Conservation (phyloP, 192 early-diverging fungal species). For the Linnemannia exigua region DNA sequence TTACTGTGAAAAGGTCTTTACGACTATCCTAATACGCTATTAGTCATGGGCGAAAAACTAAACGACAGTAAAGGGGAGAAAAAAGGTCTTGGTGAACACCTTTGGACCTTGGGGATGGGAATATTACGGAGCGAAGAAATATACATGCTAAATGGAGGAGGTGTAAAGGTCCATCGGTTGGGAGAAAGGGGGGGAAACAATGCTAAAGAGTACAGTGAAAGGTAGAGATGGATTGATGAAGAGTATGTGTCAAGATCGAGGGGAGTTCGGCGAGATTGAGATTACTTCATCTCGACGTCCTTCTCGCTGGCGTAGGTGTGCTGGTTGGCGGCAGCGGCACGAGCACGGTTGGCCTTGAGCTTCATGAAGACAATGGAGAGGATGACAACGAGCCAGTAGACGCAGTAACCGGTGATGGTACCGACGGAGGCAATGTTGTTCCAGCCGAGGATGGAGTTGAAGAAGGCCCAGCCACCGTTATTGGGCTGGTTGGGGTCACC, state of each 20-base stretch:
- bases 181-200: background rate
- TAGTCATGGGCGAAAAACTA: background rate
- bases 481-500: constrained; percentile 69
- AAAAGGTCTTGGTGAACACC: constrained; percentile 4
- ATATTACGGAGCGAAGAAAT: constrained; percentile 30
- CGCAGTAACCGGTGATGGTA: constrained; percentile 80
- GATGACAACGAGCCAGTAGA: constrained; percentile 81
- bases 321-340: constrained; percentile 15
- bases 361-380: constrained; percentile 65
- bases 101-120: background rate
- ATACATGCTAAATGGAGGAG: constrained; percentile 20
- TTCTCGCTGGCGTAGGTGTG: constrained; percentile 30
- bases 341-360: constrained; percentile 40
- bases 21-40: background rate
- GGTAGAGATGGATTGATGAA: background rate
- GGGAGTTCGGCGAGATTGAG: background rate
- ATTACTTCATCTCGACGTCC: constrained; percentile 23
- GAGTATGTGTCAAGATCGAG: background rate
- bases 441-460: constrained; percentile 86
- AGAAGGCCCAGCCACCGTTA: constrained; percentile 74
- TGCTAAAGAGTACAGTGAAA: constrained; percentile 15
- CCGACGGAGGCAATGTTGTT: constrained; percentile 80
- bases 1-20: background rate
- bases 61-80: background rate
- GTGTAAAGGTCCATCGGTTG: too few species aligned